These are phyloP conservation scores for Zymoseptoria brevis DNA, from an alignment of 2,329 filamentous ascomycete species.

Conservation along the genomic window DNA sequence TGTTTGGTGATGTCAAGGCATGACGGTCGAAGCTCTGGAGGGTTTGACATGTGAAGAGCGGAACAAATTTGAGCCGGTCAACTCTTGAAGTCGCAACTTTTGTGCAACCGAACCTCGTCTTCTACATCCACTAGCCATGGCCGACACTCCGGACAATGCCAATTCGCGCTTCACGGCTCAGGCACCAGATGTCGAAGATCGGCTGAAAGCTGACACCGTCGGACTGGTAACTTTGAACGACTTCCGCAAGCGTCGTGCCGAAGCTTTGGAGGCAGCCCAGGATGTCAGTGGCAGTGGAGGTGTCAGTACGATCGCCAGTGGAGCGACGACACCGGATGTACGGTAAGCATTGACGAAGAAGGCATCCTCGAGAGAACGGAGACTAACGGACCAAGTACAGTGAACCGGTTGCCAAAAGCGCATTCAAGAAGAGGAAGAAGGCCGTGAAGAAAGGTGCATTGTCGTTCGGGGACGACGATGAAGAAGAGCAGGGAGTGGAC, in stretches of 20 bases:
- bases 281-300: conserved; percentile 5
- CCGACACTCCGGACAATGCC: conserved; percentile 14
- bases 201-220: conserved; percentile 77
- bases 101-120: background rate
- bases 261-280: conserved; percentile 84
- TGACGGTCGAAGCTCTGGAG: background rate
- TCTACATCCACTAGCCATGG: conserved; percentile 6
- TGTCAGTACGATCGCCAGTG: conserved; percentile 45
- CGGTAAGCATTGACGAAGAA: conserved; percentile 43
- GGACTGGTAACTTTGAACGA: conserved; percentile 87
- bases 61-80: background rate
- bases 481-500: conserved; percentile 45
- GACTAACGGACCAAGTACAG: conserved; percentile 53
- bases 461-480: conserved; percentile 66
- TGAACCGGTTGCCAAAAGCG: conserved; percentile 42
- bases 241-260: conserved; percentile 90
- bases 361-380: conserved; percentile 3
- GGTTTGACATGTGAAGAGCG: background rate
- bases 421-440: conserved; percentile 51
- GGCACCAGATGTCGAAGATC: conserved; percentile 67
- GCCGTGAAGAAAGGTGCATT: conserved; percentile 50
- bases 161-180: conserved; percentile 61
- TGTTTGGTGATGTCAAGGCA: background rate
- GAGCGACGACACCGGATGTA: conserved; percentile 48
- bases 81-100: background rate